Evolutionary conservation across 208 protist species (phyloP), one percentile per base, ranked within the genome.

Genomic region (Crithidia sp.): DNA sequence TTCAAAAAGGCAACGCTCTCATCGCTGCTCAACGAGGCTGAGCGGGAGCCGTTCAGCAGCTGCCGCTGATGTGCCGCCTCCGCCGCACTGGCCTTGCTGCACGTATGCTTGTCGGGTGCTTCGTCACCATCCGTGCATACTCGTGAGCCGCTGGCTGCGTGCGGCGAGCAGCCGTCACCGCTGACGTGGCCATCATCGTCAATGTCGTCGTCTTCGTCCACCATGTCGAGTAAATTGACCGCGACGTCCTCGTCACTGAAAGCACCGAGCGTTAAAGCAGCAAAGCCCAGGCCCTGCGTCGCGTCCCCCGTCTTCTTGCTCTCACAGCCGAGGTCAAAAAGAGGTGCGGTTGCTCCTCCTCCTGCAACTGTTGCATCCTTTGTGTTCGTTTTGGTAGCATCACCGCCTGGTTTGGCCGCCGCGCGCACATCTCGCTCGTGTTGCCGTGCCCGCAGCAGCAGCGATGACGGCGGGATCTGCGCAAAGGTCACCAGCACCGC

Each of bases 401-500:
- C 47, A 37, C 12, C 16, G n/a, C 19, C 49, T 8, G 6, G 8
- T n/a, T 66, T 43, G 36, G 12, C 60, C 4, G 7, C 59, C 12
- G 8, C 60, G 28, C 12, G 44, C 2, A 9, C 60, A 5, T 4
- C 50, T 47, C 53, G 44, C n/a, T 59, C 60, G 4, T 40, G 41
- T 52, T 53, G 19, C 5, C 66, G 47, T 37, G 58, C 52, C 13
- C 28, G 66, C 59, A 79, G 40, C 55, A 64, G 49, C 44, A 87
- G 60, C 52, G 68, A 65, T 19, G 47, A 53, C 7, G 19, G 57
- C 6, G 78, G 79, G 9, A 86, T 79, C 53, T 55, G 62, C 54
- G 75, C 83, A 56, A 76, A 80, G 12, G 54, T 76, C 40, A 58
- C 56, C 8, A 88, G 75, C 19, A 82, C 40, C 19, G 72, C 74